Base-by-base conservation (phyloP, 257 asterid species). In the Forsythia viridissima region DNA sequence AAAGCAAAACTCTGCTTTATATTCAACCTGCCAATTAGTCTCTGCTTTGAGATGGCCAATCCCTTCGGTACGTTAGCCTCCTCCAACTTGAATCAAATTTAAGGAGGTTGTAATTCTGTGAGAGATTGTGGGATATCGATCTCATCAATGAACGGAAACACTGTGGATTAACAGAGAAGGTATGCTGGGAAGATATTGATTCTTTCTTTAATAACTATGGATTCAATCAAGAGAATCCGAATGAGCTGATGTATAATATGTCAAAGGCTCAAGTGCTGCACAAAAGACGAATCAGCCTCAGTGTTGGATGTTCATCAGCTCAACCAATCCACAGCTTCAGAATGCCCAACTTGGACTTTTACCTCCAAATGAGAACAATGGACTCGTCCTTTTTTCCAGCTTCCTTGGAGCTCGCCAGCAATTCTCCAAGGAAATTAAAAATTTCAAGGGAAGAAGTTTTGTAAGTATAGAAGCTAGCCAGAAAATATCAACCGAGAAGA, bases 191-290 rank as follows among this genome's bases (percentile, higher is more conserved):
- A 21, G 79, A 68, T 34, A 12, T 75, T 69, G 76, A 75, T 30
- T 66, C 24, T 57, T 76, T 79, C 11, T 75, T 40, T 48, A 63
- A 34, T 48, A 67, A 80, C 51, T 77, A 65, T 43, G 79, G 76
- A 30, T 30, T 30, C 34, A 30, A 30, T 1, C 34, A 30, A 30
- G 55, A 46, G 55, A 46, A 46, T 46, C 63, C 63, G 0, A 52
- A 52, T 52, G 66, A 59, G n/a, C 75, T 51, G 43, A 0, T 18
- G 4, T 36, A 38, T 24, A 44, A 38, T 24, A 44, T 18, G 42
- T 30, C 67, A 41, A 37, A 73, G 52, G 24, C 72, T 8, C 82
- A 37, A 52, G 5, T 36, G 13, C 36, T 18, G 42, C 67, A 42
- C 9, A 16, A 38, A 46, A 48, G 38, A 10, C 75, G n/a, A 37